Conservation (phyloP, 768 basidiomycete species). For the Lactarius sanguifluus region DNA sequence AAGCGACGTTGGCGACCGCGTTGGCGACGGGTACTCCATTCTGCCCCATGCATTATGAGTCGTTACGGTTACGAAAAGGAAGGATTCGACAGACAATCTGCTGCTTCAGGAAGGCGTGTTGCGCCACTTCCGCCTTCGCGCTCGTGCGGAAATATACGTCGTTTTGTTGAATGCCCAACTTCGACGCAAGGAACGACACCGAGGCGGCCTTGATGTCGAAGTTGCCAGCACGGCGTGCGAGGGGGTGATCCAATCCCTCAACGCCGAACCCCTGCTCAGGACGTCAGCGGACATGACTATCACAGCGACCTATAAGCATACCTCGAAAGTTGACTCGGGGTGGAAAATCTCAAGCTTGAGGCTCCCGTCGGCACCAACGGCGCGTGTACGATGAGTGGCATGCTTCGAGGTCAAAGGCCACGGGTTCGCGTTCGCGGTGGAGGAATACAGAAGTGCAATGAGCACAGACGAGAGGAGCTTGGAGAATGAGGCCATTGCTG, state of each 20-base stretch:
- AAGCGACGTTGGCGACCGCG: conserved; percentile 47
- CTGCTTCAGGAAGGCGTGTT: conserved; percentile 33
- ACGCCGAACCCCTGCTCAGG: conserved; percentile 32
- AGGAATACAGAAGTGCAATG: conserved; percentile 31
- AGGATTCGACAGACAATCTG: conserved; percentile 27
- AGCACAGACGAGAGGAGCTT: conserved; percentile 31
- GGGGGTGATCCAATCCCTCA: conserved; percentile 32
- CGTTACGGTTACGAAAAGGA: neutral
- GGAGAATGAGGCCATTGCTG: conserved; percentile 29
- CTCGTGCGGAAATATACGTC: conserved; percentile 29
- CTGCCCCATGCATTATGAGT: conserved; percentile 23
- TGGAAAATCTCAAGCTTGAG: conserved; percentile 33
- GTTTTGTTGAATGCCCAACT: conserved; percentile 29
- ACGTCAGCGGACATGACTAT: neutral
- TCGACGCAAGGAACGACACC: conserved; percentile 32
- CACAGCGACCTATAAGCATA: conserved; percentile 9
- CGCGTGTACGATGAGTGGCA: conserved; percentile 32
- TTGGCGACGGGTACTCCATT: conserved; percentile 41
- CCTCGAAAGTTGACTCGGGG: conserved; percentile 34
- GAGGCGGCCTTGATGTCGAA: conserved; percentile 31
- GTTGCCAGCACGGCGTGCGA: conserved; percentile 29
- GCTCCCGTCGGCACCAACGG: conserved; percentile 24
- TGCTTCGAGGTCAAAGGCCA: conserved; percentile 30
- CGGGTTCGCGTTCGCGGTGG: conserved; percentile 30
- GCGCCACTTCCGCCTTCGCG: conserved; percentile 25